A percentile compares a stretch with the other conserved stretches of the same genome.
Conservation (phyloP, 352 stramenopile species). For the Pseudoperonospora humuli region DNA sequence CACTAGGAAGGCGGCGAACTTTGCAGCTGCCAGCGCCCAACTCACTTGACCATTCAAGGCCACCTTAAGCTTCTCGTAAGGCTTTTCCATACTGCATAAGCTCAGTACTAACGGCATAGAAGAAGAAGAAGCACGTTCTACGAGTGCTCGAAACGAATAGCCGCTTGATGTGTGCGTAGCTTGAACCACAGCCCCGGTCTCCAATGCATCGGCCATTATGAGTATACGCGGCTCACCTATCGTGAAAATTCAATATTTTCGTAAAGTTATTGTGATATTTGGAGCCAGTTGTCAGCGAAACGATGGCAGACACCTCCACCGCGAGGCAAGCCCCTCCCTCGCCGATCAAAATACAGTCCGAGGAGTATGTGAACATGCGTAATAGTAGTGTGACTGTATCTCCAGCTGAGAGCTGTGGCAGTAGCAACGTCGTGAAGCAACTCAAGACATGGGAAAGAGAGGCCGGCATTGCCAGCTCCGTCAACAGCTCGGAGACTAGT, state of each 20-base stretch:
- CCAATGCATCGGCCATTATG: too few species aligned
- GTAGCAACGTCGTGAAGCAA: not conserved
- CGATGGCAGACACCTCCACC: not conserved
- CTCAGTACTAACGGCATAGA: conserved; percentile 27
- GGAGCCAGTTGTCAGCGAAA: too few species aligned
- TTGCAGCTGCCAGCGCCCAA: conserved; percentile 53
- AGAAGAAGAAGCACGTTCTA: conserved; percentile 35
- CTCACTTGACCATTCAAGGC: conserved; percentile 53
- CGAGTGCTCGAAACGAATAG: conserved; percentile 39
- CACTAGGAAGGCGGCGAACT: conserved; percentile 60
- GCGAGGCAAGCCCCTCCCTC: not conserved
- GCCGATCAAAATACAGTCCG: conserved; percentile 10
- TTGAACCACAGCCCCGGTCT: conserved; percentile 57
- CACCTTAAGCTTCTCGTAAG: conserved; percentile 77
- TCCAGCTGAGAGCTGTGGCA: conserved; percentile 9
- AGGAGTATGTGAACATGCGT: conserved; percentile 7
- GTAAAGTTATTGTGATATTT: too few species aligned
- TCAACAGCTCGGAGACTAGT: conserved; percentile 13
- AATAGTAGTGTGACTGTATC: conserved; percentile 5
- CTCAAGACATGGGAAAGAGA: conserved; percentile 10
- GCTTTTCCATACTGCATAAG: conserved; percentile 51
- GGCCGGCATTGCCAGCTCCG: conserved; percentile 7
- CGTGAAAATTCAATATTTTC: too few species aligned
- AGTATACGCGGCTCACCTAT: not conserved
- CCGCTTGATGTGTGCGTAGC: conserved; percentile 34